phyloP scores from a whole-genome alignment of 2,329 filamentous ascomycete genomes.

The Dactylellina haptotyla region DNA sequence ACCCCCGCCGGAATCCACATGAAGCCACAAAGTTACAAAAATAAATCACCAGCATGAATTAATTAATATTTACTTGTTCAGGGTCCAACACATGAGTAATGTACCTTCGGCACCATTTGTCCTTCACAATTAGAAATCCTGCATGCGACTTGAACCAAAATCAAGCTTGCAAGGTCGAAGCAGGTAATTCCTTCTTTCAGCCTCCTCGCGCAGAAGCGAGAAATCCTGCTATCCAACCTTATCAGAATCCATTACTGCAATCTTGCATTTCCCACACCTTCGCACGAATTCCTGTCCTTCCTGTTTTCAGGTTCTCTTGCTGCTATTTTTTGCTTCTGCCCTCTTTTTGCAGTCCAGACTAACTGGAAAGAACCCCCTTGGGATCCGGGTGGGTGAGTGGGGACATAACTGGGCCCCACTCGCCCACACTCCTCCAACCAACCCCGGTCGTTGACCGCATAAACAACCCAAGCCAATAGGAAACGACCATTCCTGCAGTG shows the following conservation, averaged over 20 bases:
- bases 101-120: background rate
- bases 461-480: constrained; percentile 46
- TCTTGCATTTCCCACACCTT: constrained; percentile 39
- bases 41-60: too few relatives aligned
- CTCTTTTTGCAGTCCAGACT: background rate
- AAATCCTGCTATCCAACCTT: constrained; percentile 35
- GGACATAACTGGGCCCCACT: background rate
- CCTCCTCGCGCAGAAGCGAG: constrained; percentile 40
- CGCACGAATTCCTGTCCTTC: background rate
- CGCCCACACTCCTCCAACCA: constrained; percentile 14
- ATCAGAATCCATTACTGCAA: constrained; percentile 37
- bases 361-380: background rate
- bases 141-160: background rate
- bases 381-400: background rate
- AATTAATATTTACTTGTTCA: too few relatives aligned
- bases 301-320: background rate
- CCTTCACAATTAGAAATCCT: background rate
- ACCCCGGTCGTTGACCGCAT: constrained; percentile 37
- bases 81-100: constrained; percentile 15
- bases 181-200: background rate
- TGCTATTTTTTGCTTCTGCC: constrained; percentile 22
- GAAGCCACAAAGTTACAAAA: too few relatives aligned
- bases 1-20: too few relatives aligned
- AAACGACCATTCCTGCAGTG: constrained; percentile 10
- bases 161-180: background rate